Evolutionary conservation across 2,329 filamentous ascomycete species (phyloP).

Genomic region (Penicillium sp.): DNA sequence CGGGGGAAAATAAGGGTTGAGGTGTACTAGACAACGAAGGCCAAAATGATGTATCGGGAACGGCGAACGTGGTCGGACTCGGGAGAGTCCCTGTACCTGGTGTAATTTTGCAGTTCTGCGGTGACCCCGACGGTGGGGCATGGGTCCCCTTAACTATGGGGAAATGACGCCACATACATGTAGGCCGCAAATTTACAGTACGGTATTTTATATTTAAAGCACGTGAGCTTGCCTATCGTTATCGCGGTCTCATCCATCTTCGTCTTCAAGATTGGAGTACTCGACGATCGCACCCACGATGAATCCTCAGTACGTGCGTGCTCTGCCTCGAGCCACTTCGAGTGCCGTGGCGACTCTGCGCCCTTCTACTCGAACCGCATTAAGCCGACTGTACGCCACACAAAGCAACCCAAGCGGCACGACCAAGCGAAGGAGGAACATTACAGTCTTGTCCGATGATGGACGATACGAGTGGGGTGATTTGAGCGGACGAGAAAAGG

Average conservation of each 20-base stretch:
- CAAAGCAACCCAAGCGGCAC: constrained; percentile 49
- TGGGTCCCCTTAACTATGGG: not conserved
- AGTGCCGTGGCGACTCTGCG: constrained; percentile 25
- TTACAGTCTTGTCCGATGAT: constrained; percentile 85
- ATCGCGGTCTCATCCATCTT: constrained; percentile 9
- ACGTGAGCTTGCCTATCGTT: constrained; percentile 16
- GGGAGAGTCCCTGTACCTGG: constrained; percentile 20
- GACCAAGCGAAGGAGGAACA: constrained; percentile 58
- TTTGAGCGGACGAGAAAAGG: constrained; percentile 74
- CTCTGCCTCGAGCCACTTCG: constrained; percentile 15
- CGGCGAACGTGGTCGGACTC: constrained; percentile 41
- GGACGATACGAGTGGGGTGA: constrained; percentile 79
- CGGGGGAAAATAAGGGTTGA: constrained; percentile 9
- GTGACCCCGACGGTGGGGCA: constrained; percentile 10
- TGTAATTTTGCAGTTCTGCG: constrained; percentile 24
- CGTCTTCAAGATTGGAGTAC: not conserved
- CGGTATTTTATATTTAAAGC: constrained; percentile 18
- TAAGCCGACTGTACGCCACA: constrained; percentile 59
- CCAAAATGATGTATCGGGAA: constrained; percentile 26
- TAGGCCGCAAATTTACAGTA: constrained; percentile 11
- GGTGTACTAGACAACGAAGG: constrained; percentile 19
- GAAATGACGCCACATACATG: not conserved
- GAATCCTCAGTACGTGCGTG: constrained; percentile 19
- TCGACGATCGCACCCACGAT: constrained; percentile 8
- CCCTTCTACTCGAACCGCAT: constrained; percentile 35